A percentile compares a stretch with the other conserved stretches of the same genome.
phyloP scores from a whole-genome alignment of 2,329 filamentous ascomycete genomes.

The Dendryphion nanum region DNA sequence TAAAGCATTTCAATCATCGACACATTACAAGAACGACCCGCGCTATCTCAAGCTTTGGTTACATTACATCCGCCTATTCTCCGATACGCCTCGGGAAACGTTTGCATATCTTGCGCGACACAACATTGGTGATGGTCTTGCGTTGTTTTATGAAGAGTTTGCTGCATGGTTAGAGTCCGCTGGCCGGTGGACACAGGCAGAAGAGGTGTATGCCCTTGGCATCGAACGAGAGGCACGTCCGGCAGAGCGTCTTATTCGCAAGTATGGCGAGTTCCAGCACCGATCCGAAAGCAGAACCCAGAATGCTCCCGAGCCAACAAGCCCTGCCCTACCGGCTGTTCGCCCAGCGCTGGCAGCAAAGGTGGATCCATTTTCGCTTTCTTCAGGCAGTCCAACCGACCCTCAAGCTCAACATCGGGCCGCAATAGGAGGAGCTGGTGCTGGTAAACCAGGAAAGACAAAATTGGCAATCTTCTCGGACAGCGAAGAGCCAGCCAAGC shows the following conservation, averaged over 20 bases:
- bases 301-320: constrained; percentile 66
- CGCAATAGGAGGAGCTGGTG: constrained; percentile 43
- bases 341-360: constrained; percentile 84
- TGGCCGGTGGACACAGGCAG: constrained; percentile 82
- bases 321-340: constrained; percentile 80
- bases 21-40: constrained; percentile 92
- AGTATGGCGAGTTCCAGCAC: constrained; percentile 88
- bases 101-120: constrained; percentile 91
- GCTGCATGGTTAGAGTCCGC: constrained; percentile 86
- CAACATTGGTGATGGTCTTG: constrained; percentile 79
- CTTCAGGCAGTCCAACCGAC: constrained; percentile 54
- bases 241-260: constrained; percentile 75
- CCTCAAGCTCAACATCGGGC: constrained; percentile 60
- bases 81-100: constrained; percentile 87
- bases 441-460: constrained; percentile 65
- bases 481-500: constrained; percentile 55
- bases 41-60: constrained; percentile 93
- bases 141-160: constrained; percentile 96
- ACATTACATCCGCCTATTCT: constrained; percentile 89
- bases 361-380: constrained; percentile 68
- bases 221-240: constrained; percentile 87
- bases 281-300: constrained; percentile 68
- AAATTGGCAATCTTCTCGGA: constrained; percentile 95
- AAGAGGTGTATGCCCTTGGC: constrained; percentile 88
- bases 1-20: constrained; percentile 78